Conservation (phyloP, 306 rosid species). For the Lathyrus tuberosus region DNA sequence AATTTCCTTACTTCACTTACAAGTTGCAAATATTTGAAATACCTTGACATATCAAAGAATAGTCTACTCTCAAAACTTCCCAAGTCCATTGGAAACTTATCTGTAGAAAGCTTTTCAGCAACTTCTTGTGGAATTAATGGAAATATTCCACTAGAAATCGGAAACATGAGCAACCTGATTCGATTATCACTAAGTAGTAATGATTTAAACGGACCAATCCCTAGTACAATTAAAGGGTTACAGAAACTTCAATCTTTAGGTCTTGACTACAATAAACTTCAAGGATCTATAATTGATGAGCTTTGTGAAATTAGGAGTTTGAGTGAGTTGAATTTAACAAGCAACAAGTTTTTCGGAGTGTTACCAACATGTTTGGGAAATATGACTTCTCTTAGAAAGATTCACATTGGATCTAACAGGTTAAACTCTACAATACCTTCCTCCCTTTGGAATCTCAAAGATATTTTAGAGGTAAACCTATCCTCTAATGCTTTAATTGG, state of each 20-base stretch:
- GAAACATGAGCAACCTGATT: constrained; percentile 36
- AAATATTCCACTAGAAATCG: constrained; percentile 36
- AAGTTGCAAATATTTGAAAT: neutral
- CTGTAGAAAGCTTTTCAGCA: neutral
- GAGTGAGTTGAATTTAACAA: neutral
- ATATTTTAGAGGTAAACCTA: constrained; percentile 32
- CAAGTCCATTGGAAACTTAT: constrained; percentile 36
- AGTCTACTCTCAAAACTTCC: constrained; percentile 17
- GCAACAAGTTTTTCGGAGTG: constrained; percentile 36
- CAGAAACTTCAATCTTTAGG: constrained; percentile 34
- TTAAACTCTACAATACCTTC: constrained; percentile 31
- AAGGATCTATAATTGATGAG: constrained; percentile 31
- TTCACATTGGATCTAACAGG: constrained; percentile 28
- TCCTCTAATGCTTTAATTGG: constrained; percentile 37
- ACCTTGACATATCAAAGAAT: neutral
- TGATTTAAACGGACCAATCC: constrained; percentile 35
- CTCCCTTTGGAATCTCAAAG: constrained; percentile 35
- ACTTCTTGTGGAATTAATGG: constrained; percentile 8
- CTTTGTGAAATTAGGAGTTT: constrained; percentile 38
- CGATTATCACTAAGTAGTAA: constrained; percentile 15
- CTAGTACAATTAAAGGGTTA: constrained; percentile 30
- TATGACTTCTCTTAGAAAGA: constrained; percentile 31
- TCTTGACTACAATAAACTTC: constrained; percentile 28
- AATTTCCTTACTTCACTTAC: constrained; percentile 16
- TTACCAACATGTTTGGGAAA: constrained; percentile 47